Base-by-base conservation (phyloP, 805 yeast species). In the Clavispora santaluciae region DNA sequence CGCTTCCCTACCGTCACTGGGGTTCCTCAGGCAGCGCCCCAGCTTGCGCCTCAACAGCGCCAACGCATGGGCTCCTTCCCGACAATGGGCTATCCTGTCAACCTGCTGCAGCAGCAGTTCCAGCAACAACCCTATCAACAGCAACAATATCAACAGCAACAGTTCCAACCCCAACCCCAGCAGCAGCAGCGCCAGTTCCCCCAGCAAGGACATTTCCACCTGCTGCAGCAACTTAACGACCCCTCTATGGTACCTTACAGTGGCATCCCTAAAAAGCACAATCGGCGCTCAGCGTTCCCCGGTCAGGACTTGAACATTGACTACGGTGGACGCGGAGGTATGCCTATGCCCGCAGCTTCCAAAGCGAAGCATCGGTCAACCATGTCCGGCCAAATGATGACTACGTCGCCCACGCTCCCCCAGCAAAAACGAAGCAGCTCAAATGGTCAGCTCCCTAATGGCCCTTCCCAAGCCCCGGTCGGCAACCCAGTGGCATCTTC, bases 311-410 rank as follows among this genome's bases (percentile, higher is more conserved):
- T 61, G n/a, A 54, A 52, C 43, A 40, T 67, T 15, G 74, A 68
- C 51, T 59, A 66, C 57, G 73, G 73, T 11, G 73, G 72, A n/a
- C 57, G 73, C 49, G 74, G 72, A 16, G 74, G 74, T 6, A 69
- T 69, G 74, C 73, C 73, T 2, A 63, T 62, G 61, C 61, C 68
- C 6, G 29, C 41, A 9, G 43, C 48, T n/a, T 22, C 38, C 22
- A 26, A 26, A 5, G 38, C 40, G 21, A 50, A 46, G 39, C 53
- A 43, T 51, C 51, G 44, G 36, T 42, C 39, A 39, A 36, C 21
- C 22, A 23, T 35, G 21, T 17, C 23, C 16, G 18, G 21, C 17
- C 39, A 28, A 28, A 12, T 31, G 5, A 17, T 15, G 18, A n/a
- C 35, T 13, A 10, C 28, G 18, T 25, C 28, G 15, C 37, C 26